Percentiles rank a stretch among this genome's conserved stretches.
phyloP scores from a whole-genome alignment of 441 rosid species.

The Metrosideros polymorpha region DNA sequence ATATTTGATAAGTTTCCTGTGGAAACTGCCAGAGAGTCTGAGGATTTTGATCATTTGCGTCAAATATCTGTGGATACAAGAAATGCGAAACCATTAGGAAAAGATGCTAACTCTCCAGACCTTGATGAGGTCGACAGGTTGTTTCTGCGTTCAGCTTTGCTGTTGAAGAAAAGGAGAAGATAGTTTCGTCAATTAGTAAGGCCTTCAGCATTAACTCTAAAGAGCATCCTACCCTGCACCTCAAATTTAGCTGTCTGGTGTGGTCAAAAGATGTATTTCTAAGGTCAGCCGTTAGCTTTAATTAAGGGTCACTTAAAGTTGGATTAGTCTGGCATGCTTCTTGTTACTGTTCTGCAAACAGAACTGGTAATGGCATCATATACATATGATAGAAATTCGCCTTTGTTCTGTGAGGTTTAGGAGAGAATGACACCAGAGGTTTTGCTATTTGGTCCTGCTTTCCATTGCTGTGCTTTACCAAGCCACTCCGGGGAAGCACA shows the following conservation, averaged over 20 bases:
- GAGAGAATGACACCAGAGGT: neutral
- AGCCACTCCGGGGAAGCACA: neutral
- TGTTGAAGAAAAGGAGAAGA: constrained; percentile 57
- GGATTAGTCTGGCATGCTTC: neutral
- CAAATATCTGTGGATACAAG: constrained; percentile 22
- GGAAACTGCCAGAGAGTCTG: constrained; percentile 28
- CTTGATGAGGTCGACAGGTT: constrained; percentile 78
- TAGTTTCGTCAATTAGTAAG: neutral
- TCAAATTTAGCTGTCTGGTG: neutral
- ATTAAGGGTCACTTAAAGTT: neutral
- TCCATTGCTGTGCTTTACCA: neutral
- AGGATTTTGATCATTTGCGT: constrained; percentile 41
- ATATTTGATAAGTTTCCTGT: constrained; percentile 64
- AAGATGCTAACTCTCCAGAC: constrained; percentile 32
- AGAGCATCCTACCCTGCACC: neutral
- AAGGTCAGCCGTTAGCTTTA: neutral
- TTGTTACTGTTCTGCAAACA: neutral
- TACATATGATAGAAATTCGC: neutral
- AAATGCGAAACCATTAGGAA: constrained; percentile 13
- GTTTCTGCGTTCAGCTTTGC: constrained; percentile 80
- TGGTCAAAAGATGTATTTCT: neutral
- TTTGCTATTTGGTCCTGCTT: neutral
- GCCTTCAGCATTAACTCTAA: too few relatives aligned
- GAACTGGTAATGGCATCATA: neutral
- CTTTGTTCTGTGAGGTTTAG: neutral